Conservation (phyloP, 176 grass and related monocot species). For the Bolboschoenus planiculmis region DNA sequence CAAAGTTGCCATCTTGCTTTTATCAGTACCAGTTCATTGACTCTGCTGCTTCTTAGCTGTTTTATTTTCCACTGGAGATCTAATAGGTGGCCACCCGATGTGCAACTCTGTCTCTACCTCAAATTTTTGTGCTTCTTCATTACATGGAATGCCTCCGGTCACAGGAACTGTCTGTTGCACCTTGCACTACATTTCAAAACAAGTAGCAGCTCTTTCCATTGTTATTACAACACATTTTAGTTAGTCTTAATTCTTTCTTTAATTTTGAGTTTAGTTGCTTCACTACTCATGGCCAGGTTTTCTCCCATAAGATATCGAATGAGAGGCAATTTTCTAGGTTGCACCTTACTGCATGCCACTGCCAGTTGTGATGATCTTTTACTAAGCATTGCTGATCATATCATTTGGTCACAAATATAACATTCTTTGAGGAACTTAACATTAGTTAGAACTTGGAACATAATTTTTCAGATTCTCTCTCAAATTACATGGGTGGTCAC, state of each 20-base stretch:
- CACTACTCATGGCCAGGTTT: background rate
- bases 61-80: background rate
- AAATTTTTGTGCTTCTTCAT: background rate
- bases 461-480: background rate
- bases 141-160: background rate
- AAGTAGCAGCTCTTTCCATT: background rate
- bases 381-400: no score
- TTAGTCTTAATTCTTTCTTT: background rate
- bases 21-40: background rate
- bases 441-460: no score
- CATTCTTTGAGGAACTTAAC: background rate
- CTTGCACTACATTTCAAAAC: background rate
- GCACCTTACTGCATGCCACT: background rate
- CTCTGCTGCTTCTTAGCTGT: background rate
- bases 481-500: background rate
- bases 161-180: background rate
- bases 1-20: background rate
- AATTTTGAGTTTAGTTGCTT: background rate
- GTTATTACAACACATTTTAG: background rate
- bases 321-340: background rate
- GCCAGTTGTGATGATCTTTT: background rate
- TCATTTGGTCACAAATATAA: background rate
- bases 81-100: slow-evolving; percentile 29
- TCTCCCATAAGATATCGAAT: background rate
- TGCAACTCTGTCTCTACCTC: slow-evolving; percentile 40